Base-by-base conservation (phyloP, 108 stramenopile species). In the Nitzschia sp. region DNA sequence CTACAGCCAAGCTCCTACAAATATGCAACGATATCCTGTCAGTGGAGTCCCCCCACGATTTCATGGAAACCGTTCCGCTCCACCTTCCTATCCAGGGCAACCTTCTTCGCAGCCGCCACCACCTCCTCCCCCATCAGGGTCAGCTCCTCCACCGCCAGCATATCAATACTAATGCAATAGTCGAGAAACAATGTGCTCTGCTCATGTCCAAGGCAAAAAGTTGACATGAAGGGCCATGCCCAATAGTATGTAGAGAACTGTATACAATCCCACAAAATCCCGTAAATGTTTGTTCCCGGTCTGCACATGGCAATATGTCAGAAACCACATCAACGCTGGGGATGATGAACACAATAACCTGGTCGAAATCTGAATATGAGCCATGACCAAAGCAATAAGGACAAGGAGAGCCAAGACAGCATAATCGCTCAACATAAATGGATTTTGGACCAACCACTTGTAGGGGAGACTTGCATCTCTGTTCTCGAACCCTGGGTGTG, bases 331-430 rank as follows among this genome's bases (percentile, higher is more conserved):
- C 7, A 85, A 57, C 5, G 89, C 90, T 24, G 89, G 90, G 53
- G 88, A 94, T 6, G 90, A 76, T 10, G 90, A 89, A 72, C 82
- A 90, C 37, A 94, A 81, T 51, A 94, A 67, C 22, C 90, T 77
- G 6, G 93, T 94, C 2, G 90, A 82, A 50, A 94, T 87, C 78
- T 94, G 90, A 15, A 94, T 87, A 54, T 94, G 93, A 7, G 90
- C 93, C 37, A 91, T 61, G 25, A 81, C 71, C 34, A 83, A 54
- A 3, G 86, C 90, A 17, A 94, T 59, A 0, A 90, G 10, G 1
- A 68, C 65, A 34, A 86, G 62, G 10, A 75, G 81, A 43, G 82
- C 87, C 51, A 94, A 64, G 34, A 90, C 69, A 3, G 89, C 90
- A 74, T 88, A 94, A 62, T 88, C 75, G 7, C 85, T 62, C 26